Percentiles rank a stretch among this genome's conserved stretches.
phyloP scores from a whole-genome alignment of 2,329 filamentous ascomycete genomes.

The Diaporthe destruens region DNA sequence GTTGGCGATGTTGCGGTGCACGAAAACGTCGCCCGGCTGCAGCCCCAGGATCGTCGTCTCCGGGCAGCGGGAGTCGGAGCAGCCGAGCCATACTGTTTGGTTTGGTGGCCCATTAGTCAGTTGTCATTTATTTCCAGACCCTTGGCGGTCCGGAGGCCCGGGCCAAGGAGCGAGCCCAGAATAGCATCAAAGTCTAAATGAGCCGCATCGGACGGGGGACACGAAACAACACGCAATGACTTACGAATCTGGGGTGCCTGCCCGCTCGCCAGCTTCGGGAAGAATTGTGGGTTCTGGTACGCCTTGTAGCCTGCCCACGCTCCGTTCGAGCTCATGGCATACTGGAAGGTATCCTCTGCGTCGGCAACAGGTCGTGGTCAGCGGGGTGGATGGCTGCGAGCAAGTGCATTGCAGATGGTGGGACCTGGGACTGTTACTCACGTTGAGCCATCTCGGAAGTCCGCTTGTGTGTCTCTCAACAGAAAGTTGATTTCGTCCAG shows the following conservation, averaged over 20 bases:
- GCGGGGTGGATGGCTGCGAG: background rate
- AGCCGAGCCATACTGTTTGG: conserved; percentile 82
- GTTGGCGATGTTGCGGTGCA: conserved; percentile 93
- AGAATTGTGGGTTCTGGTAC: conserved; percentile 77
- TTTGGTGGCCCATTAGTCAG: conserved; percentile 14
- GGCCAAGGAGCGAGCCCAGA: background rate
- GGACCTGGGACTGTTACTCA: conserved; percentile 27
- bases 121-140: conserved; percentile 18
- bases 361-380: conserved; percentile 3
- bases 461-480: conserved; percentile 10
- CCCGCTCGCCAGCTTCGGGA: conserved; percentile 74
- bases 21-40: conserved; percentile 86
- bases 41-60: conserved; percentile 85
- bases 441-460: conserved; percentile 38
- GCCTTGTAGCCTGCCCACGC: conserved; percentile 76
- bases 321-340: conserved; percentile 76
- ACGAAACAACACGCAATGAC: conserved; percentile 44
- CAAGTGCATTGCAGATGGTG: background rate
- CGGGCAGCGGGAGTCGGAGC: conserved; percentile 86
- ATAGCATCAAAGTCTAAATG: conserved; percentile 25
- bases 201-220: conserved; percentile 22
- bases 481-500: background rate
- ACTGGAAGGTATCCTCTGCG: conserved; percentile 69
- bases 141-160: conserved; percentile 11
- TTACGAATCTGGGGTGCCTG: conserved; percentile 74